Evolutionary conservation across 2,329 filamentous ascomycete genomes (phyloP).

Genomic region (Taxawa tesnikishii): DNA sequence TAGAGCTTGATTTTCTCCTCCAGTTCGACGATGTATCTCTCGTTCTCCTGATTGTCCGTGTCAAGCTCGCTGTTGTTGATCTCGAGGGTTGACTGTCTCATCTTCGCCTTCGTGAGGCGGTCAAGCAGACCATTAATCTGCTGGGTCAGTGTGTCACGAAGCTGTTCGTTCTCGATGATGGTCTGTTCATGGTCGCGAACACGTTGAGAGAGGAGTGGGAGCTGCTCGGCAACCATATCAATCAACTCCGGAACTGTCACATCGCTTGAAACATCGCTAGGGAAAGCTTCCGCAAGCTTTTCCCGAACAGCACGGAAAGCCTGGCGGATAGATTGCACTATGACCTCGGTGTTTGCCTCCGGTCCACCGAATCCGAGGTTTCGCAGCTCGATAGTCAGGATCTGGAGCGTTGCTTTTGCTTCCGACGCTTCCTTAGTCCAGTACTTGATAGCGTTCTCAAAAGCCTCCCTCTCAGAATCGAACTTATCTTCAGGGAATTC

Average conservation of each 20-base stretch:
- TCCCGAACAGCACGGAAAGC: slow-evolving; percentile 28
- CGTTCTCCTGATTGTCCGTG: slow-evolving; percentile 22
- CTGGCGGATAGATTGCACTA: slow-evolving; percentile 28
- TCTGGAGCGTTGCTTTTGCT: slow-evolving; percentile 25
- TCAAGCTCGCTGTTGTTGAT: slow-evolving; percentile 23
- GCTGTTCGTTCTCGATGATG: slow-evolving; percentile 20
- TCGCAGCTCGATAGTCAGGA: slow-evolving; percentile 30
- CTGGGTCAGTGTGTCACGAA: slow-evolving; percentile 23
- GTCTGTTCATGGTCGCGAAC: slow-evolving; percentile 15
- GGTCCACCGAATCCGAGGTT: slow-evolving; percentile 26
- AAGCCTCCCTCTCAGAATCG: slow-evolving; percentile 18
- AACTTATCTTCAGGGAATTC: slow-evolving; percentile 9
- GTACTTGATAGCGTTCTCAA: slow-evolving; percentile 27
- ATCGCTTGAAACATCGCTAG: slow-evolving; percentile 20
- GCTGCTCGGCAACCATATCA: slow-evolving; percentile 24
- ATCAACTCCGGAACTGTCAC: slow-evolving; percentile 28
- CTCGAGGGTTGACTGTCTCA: slow-evolving; percentile 24
- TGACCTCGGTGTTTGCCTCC: slow-evolving; percentile 17
- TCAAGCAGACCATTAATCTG: slow-evolving; percentile 23
- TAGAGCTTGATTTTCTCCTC: slow-evolving; percentile 20
- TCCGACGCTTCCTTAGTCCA: slow-evolving; percentile 25
- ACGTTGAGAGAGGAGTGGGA: slow-evolving; percentile 14
- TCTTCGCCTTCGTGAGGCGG: slow-evolving; percentile 21
- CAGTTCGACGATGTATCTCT: slow-evolving; percentile 24
- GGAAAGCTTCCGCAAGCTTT: slow-evolving; percentile 27